Base-by-base conservation (phyloP, 257 asterid genomes). In the Verbena officinalis region DNA sequence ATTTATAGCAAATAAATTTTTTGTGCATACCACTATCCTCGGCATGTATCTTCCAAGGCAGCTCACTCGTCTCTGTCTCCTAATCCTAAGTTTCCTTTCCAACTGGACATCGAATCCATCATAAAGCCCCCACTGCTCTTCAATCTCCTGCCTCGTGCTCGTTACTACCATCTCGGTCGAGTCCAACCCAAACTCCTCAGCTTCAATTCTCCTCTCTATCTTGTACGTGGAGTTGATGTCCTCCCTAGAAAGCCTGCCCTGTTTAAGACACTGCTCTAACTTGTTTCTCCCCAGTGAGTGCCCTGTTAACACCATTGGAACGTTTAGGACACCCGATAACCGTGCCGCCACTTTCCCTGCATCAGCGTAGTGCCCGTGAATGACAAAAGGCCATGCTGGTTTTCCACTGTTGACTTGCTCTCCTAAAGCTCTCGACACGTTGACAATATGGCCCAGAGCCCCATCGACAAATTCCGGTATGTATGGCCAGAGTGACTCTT, bases 321-420 rank as follows among this genome's bases (percentile, higher is more conserved):
- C 84, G 20, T 86, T 81, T 46, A 83, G 33, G 65, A 78, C 77
- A n/a, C 86, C 84, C 7, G 90, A 83, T 55, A 86, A 64, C 22
- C 69, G 80, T 27, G 88, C 86, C 16, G 90, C 94, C 60, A 67
- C 76, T 64, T 78, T 84, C 71, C 83, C 90, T 21, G 86, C 90
- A 76, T 85, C 93, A 2, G 90, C 93, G 52, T 85, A 85, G 69
- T 85, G 93, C 58, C 90, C 93, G 40, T 85, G 93, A 63, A 85
- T 80, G 24, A 75, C 93, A 54, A 76, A 78, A 51, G 90, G 93
- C 93, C 93, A 85, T 30, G 63, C 69, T 55, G 86, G 83, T 69
- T 78, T 80, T 22, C 85, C 89, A 20, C 34, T 70, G 53, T 74
- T 75, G 19, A 76, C 78, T 63, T 83, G 75, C 62, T 83, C 87